Evolutionary conservation across 345 rosid species (phyloP).

Genomic region (Eutrema yunnanense): DNA sequence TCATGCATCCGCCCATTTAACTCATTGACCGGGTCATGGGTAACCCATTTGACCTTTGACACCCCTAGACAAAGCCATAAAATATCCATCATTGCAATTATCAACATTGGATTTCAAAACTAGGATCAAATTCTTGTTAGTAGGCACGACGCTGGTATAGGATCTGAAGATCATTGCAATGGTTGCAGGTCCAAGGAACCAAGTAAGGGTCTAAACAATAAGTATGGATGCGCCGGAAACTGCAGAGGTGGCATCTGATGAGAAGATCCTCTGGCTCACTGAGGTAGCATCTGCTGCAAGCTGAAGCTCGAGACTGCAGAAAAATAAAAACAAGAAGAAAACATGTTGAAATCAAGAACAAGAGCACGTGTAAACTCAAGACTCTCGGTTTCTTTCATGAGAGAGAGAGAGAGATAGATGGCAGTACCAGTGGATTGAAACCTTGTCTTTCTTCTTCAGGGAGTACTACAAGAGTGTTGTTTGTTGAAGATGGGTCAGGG

Average conservation of each 20-base stretch:
- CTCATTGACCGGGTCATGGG: no score
- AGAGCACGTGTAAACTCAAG: no score
- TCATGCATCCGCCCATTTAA: no score
- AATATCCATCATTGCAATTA: no score
- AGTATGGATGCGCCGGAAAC: conserved; percentile 51
- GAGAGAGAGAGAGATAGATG: neutral
- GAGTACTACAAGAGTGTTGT: conserved; percentile 37
- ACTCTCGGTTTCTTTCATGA: neutral
- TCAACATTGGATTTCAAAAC: no score
- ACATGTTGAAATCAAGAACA: no score
- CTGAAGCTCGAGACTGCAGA: conserved; percentile 45
- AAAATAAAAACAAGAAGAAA: neutral
- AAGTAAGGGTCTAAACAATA: conserved; percentile 83
- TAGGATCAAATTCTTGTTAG: neutral
- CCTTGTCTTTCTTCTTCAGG: conserved; percentile 36
- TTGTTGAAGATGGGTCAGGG: conserved; percentile 45
- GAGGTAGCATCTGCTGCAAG: conserved; percentile 49
- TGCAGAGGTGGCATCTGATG: conserved; percentile 62
- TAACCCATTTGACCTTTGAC: no score
- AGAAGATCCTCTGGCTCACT: conserved; percentile 77
- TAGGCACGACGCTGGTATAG: conserved; percentile 37
- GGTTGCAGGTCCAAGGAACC: conserved; percentile 80
- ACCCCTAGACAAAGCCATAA: neutral
- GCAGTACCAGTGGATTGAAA: conserved; percentile 45
- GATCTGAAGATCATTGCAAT: conserved; percentile 69